phyloP scores from a whole-genome alignment of 345 rosid species.

The Citrus cavaleriei region DNA sequence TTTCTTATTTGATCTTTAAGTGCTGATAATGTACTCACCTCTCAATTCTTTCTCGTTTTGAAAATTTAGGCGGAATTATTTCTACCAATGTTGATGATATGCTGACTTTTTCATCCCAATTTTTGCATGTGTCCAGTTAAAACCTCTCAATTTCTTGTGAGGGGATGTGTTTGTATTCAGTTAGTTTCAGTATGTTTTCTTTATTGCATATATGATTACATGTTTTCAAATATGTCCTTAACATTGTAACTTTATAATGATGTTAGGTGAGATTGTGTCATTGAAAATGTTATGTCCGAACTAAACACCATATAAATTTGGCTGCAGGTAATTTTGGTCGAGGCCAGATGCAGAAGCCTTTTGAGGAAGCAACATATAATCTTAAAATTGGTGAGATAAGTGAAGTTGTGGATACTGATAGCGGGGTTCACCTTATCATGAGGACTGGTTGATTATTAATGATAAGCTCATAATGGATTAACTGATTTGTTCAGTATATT shows the following conservation, averaged over 20 bases:
- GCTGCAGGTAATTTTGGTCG: constrained; percentile 73
- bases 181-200: too few relatives aligned
- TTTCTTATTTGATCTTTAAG: background rate
- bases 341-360: constrained; percentile 98
- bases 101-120: background rate
- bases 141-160: background rate
- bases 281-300: background rate
- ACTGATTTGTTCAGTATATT: constrained; percentile 7
- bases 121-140: background rate
- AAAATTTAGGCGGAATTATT: background rate
- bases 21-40: background rate
- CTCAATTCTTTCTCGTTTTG: background rate
- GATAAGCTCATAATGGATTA: background rate
- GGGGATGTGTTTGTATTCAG: background rate
- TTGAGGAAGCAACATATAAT: constrained; percentile 76
- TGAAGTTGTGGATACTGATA: constrained; percentile 84
- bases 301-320: background rate
- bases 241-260: background rate
- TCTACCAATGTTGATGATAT: background rate
- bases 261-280: background rate
- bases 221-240: too few relatives aligned
- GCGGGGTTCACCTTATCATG: constrained; percentile 87
- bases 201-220: too few relatives aligned
- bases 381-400: constrained; percentile 90
- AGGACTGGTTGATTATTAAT: constrained; percentile 60